Conservation (phyloP, 441 rosid genomes). For the Populus hybrid region DNA sequence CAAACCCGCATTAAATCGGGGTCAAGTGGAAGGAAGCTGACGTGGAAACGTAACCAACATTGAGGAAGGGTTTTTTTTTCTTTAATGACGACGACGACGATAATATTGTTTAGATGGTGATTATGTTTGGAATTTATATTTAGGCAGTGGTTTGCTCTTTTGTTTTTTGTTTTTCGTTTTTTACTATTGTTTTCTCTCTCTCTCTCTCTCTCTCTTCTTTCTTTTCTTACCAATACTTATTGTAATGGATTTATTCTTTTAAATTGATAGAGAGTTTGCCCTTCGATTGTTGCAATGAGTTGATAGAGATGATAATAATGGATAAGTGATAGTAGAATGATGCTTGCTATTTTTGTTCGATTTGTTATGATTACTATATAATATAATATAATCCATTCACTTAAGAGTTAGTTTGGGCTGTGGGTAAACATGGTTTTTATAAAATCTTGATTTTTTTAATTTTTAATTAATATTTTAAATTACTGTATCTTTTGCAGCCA, state of each 20-base stretch:
- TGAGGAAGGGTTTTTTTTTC: background rate
- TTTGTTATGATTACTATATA: background rate
- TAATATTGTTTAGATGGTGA: slow-evolving; percentile 1
- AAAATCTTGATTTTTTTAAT: too few species aligned
- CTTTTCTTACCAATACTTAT: background rate
- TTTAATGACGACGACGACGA: slow-evolving; percentile 23
- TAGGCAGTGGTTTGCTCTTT: background rate
- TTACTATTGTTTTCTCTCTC: background rate
- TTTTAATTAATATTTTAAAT: too few species aligned
- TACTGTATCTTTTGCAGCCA: background rate
- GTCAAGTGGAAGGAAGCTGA: slow-evolving; percentile 30
- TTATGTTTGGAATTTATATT: slow-evolving; percentile 5
- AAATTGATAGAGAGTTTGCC: slow-evolving; percentile 2
- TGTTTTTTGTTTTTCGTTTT: background rate
- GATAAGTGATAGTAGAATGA: background rate
- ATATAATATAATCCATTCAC: too few species aligned
- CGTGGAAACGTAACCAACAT: slow-evolving; percentile 38
- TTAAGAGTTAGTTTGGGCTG: too few species aligned
- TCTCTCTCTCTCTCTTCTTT: background rate
- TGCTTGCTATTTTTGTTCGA: background rate
- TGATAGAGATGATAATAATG: background rate
- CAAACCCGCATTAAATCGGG: slow-evolving; percentile 57
- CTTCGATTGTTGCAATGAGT: background rate
- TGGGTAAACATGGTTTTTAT: too few species aligned
- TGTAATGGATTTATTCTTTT: slow-evolving; percentile 14